These are phyloP conservation scores for Rhizopus delemar DNA, from an alignment of 371 early-diverging fungal genomes.

Conservation along the genomic window DNA sequence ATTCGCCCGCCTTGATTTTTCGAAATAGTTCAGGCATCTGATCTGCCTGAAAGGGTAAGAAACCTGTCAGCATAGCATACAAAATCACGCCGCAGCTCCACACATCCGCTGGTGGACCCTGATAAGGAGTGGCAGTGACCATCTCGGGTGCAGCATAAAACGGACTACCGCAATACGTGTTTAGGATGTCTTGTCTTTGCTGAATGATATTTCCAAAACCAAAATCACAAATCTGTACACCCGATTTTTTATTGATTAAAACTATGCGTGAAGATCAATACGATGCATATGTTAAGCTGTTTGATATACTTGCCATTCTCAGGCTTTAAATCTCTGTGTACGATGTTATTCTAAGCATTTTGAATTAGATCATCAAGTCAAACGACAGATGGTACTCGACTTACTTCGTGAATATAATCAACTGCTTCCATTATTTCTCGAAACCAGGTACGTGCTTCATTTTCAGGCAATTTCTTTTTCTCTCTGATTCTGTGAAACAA, in stretches of 20 bases:
- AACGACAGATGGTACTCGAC: slow-evolving; percentile 12
- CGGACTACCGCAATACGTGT: slow-evolving; percentile 94
- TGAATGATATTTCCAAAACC: slow-evolving; percentile 85
- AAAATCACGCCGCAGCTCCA: slow-evolving; percentile 82
- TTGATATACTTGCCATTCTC: slow-evolving; percentile 64
- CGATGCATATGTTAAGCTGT: too few relatives aligned
- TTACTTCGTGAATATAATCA: slow-evolving; percentile 84
- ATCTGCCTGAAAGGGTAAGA: slow-evolving; percentile 81
- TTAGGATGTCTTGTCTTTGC: slow-evolving; percentile 75
- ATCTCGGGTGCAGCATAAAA: slow-evolving; percentile 91
- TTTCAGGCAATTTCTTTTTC: slow-evolving; percentile 81
- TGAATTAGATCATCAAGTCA: slow-evolving; percentile 1
- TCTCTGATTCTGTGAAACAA: slow-evolving; percentile 93
- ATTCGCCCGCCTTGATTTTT: slow-evolving; percentile 65
- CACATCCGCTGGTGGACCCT: slow-evolving; percentile 77
- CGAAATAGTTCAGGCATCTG: slow-evolving; percentile 73
- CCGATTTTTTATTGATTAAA: slow-evolving; percentile 68
- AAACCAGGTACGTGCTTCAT: slow-evolving; percentile 86
- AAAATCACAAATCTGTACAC: slow-evolving; percentile 90
- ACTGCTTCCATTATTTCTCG: slow-evolving; percentile 94
- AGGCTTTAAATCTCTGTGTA: slow-evolving; percentile 91
- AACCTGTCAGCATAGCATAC: slow-evolving; percentile 73
- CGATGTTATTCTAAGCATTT: slow-evolving; percentile 60
- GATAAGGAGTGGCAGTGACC: slow-evolving; percentile 72
- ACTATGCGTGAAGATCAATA: slow-evolving; percentile 32